Evolutionary conservation across 768 basidiomycete species (phyloP), one percentile per base, ranked within the genome.

Genomic region (Dendrothele bispora): DNA sequence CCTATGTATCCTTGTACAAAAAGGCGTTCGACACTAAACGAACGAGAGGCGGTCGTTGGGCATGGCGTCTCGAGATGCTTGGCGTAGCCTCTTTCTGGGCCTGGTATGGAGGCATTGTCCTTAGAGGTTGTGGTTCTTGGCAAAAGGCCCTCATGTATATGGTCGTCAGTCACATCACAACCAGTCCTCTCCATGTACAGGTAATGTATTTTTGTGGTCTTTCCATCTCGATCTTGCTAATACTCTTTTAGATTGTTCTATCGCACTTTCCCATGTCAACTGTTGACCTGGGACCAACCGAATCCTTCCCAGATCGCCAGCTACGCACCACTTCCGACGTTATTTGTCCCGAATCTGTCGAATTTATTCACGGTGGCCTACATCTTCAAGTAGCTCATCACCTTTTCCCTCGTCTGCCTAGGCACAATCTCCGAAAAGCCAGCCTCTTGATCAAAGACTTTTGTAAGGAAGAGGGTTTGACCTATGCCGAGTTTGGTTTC

Each of bases 221-320:
- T 35, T 4, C 22, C 10, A 29, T 18, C 37, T 42, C 8, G 38
- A 37, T 3, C 18, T 51, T 14, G 25, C 34, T 41, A 6, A 39
- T 34, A 20, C 38, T 36, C 10, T 26, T 25, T 15, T 56, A 88
- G 86, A 98, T 99, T 57, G 95, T 98, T 1, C 82, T 98, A 22
- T 99, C 97, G 7, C 97, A 99, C 72, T 99, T 95, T 64, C 87
- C 91, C 40, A 92, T 94, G 74, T 93, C 95, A 11, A 95, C 94
- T 2, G 86, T 74, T 7, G 95, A 98, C 61, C 74, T 98, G 17
- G 95, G 95, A 11, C 91, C 91, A 1, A 70, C 72, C 24, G 97
- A 99, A 62, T 95, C 92, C 0, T 98, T 98, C 72, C 81, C 88
- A 3, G 86, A 91, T 56, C 86, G 97, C 14, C 97, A 99, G 65